Evolutionary conservation across 371 early-diverging fungal species (phyloP).

Genomic region (Mucor sp.): DNA sequence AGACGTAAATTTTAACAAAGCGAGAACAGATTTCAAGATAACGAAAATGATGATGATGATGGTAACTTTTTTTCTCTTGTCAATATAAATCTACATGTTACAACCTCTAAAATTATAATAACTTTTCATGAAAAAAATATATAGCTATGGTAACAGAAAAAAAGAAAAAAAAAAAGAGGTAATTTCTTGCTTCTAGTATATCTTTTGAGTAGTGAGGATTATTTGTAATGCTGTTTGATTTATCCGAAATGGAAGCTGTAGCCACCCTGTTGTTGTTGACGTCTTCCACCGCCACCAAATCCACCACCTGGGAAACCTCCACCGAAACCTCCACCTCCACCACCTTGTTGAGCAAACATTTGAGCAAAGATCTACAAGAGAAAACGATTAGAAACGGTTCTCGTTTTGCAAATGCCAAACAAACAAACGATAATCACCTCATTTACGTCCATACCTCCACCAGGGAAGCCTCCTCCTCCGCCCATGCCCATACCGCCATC

Average conservation of each 20-base stretch:
- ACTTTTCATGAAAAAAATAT: not conserved
- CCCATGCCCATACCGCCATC: constrained; percentile 65
- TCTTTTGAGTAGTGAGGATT: not conserved
- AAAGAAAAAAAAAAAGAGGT: not conserved
- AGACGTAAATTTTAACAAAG: not conserved
- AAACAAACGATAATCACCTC: constrained; percentile 25
- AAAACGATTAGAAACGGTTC: not conserved
- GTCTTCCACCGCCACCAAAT: constrained; percentile 28
- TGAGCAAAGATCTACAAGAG: constrained; percentile 55
- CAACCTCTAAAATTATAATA: not conserved
- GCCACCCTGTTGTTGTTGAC: constrained; percentile 39
- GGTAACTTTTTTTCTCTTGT: not conserved
- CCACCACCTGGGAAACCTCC: constrained; percentile 27
- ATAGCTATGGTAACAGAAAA: not conserved
- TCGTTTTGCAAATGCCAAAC: not conserved
- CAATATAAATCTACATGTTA: not conserved
- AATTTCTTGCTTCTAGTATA: not conserved
- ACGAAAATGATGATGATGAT: not conserved
- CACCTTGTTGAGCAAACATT: constrained; percentile 57
- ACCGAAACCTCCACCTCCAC: constrained; percentile 43
- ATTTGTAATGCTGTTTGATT: constrained; percentile 4
- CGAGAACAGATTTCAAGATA: not conserved
- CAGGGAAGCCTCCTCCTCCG: constrained; percentile 42
- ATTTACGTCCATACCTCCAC: constrained; percentile 54
- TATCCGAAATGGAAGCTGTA: constrained; percentile 59